Conservation (phyloP, 306 rosid species). For the Cucurbita argyrosperma region DNA sequence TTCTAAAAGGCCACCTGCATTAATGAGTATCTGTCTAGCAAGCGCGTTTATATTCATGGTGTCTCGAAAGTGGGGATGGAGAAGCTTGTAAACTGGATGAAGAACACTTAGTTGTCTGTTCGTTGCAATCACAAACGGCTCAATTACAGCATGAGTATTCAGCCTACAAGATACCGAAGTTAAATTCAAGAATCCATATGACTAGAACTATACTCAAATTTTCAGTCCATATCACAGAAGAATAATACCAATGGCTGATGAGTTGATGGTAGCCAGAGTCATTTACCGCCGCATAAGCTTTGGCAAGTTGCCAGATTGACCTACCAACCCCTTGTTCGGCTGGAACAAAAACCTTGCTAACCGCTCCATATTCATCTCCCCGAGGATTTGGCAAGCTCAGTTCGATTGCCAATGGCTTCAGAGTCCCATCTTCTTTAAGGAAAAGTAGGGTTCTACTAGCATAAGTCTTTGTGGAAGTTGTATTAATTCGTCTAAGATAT, state of each 20-base stretch:
- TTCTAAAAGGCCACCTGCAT: conserved; percentile 35
- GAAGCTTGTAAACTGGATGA: conserved; percentile 15
- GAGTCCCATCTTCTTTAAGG: conserved; percentile 51
- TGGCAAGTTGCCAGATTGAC: conserved; percentile 2
- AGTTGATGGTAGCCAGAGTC: conserved; percentile 17
- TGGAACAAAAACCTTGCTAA: conserved; percentile 36
- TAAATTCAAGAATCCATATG: background rate
- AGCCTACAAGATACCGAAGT: conserved; percentile 39
- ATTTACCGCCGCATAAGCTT: conserved; percentile 35
- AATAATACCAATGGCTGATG: conserved; percentile 1
- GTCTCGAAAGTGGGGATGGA: conserved; percentile 44
- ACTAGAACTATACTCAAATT: background rate
- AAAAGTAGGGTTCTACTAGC: conserved; percentile 48
- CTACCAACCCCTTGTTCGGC: conserved; percentile 32
- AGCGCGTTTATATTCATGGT: conserved; percentile 42
- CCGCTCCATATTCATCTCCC: conserved; percentile 38
- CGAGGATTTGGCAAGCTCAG: conserved; percentile 20
- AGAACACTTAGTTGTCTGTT: conserved; percentile 33
- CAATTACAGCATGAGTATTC: conserved; percentile 35
- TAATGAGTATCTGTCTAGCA: conserved; percentile 31
- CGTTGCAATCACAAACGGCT: conserved; percentile 26
- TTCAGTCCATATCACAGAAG: background rate
- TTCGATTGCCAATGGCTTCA: conserved; percentile 43
- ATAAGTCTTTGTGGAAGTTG: conserved; percentile 27
- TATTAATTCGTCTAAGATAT: background rate